Base-by-base conservation (phyloP, 768 basidiomycete genomes). In the Rossbeevera mucosa region DNA sequence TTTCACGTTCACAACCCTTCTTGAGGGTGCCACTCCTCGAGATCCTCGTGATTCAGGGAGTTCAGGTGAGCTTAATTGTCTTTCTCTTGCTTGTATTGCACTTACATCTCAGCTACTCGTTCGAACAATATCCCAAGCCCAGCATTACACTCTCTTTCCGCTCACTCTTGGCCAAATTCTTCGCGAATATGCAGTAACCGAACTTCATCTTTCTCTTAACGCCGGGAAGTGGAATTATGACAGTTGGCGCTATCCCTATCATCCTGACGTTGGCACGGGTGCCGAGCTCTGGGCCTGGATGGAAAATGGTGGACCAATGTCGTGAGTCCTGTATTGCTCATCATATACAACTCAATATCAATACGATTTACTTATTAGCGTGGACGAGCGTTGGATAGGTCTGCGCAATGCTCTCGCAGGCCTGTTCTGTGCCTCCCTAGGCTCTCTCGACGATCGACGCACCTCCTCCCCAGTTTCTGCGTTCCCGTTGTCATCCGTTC, bases 241-340 rank as follows among this genome's bases (percentile, higher is more conserved):
- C 40, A 72, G 78, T 22, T 94, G 92, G 88, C 91, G 89, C 1
- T 80, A 85, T 57, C 91, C 94, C 0, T 78, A 83, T 25, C 86
- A 88, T 56, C 71, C 78, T 5, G 83, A 82, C 3, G 87, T 93
- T 1, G 87, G 87, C 3, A 83, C 87, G 0, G 94, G 94, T 2
- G 94, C 91, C 7, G 90, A 94, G 64, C 72, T 97, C 6, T 88
- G 88, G 85, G 91, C 86, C 9, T 96, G 93, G 92, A 85, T 96
- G 77, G 86, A 80, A n/a, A 83, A 86, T 26, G 77, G 77, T 22
- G 75, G 72, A 1, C 61, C 70, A 7, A 56, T 70, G n/a, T 77
- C 77, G 85, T 82, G 59, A 59, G 77, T 67, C 14, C 41, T 25
- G 24, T 36, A 2, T 33, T 51, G 8, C 28, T 18, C 47, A 8